Evolutionary conservation across 2,329 filamentous ascomycete species (phyloP).

Genomic region (Corinectria fuckeliana): DNA sequence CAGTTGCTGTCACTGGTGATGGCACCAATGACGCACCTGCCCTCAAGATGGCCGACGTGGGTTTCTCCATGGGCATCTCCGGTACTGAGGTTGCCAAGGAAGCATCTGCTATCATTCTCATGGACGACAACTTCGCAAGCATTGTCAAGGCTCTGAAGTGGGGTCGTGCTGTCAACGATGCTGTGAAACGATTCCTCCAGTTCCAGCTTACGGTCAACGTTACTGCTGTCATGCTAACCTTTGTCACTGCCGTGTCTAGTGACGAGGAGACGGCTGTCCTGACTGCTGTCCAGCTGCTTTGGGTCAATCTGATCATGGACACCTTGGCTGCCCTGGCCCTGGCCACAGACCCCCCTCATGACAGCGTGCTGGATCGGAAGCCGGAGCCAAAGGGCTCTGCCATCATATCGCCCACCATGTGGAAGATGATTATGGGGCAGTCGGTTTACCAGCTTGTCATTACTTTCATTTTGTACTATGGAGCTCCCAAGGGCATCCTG

Average conservation of each 20-base stretch:
- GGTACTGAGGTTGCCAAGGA: constrained; percentile 87
- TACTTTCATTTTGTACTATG: constrained; percentile 85
- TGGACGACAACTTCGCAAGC: constrained; percentile 89
- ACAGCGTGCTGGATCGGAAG: constrained; percentile 80
- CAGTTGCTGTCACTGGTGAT: constrained; percentile 82
- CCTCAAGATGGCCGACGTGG: constrained; percentile 80
- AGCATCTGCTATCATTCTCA: constrained; percentile 83
- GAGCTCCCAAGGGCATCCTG: constrained; percentile 51
- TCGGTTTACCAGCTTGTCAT: constrained; percentile 85
- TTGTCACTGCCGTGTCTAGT: constrained; percentile 83
- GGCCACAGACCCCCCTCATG: constrained; percentile 87
- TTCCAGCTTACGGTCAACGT: constrained; percentile 90
- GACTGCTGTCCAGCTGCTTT: constrained; percentile 88
- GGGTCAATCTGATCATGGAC: constrained; percentile 98
- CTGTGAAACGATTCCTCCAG: constrained; percentile 78
- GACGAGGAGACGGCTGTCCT: constrained; percentile 74
- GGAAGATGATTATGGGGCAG: constrained; percentile 99
- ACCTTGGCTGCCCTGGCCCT: constrained; percentile 89
- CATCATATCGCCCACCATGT: constrained; percentile 89
- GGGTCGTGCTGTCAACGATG: constrained; percentile 79
- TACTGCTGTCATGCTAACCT: constrained; percentile 85
- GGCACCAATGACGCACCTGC: constrained; percentile 86
- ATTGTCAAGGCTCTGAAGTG: constrained; percentile 84
- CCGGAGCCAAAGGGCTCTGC: constrained; percentile 63
- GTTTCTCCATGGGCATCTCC: constrained; percentile 85